phyloP scores from a whole-genome alignment of 169 alveolate genomes.

The Plasmodium fragile region DNA sequence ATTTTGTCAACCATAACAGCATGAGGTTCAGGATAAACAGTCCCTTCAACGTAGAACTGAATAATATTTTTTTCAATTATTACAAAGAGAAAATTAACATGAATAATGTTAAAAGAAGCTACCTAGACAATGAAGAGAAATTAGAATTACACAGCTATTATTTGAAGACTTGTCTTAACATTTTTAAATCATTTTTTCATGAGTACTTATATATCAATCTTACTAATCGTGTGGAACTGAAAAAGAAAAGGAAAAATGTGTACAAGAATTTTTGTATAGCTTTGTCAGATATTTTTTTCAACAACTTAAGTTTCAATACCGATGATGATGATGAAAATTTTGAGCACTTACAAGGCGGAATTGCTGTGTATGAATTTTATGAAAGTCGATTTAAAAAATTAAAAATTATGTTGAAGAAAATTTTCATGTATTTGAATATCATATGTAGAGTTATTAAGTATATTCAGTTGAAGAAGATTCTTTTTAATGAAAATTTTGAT shows the following conservation, averaged over 20 bases:
- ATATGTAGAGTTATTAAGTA: slow-evolving; percentile 28
- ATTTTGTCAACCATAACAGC: not conserved
- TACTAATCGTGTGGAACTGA: slow-evolving; percentile 32
- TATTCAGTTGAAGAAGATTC: slow-evolving; percentile 42
- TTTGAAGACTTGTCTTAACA: slow-evolving; percentile 42
- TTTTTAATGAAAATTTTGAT: slow-evolving; percentile 52
- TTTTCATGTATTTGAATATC: slow-evolving; percentile 68
- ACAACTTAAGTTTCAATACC: slow-evolving; percentile 44
- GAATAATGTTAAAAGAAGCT: slow-evolving; percentile 18
- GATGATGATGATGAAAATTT: slow-evolving; percentile 54
- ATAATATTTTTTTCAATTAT: slow-evolving; percentile 27
- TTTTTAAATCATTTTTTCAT: slow-evolving; percentile 54
- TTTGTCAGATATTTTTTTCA: slow-evolving; percentile 49
- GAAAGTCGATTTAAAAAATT: slow-evolving; percentile 41
- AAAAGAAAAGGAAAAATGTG: slow-evolving; percentile 43
- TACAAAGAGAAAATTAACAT: slow-evolving; percentile 38
- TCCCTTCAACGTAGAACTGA: slow-evolving; percentile 39
- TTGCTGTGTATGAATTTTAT: slow-evolving; percentile 50
- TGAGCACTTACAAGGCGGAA: slow-evolving; percentile 60
- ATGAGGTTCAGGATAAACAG: not conserved
- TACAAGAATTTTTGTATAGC: slow-evolving; percentile 69
- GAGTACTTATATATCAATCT: slow-evolving; percentile 59
- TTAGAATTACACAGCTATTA: slow-evolving; percentile 47
- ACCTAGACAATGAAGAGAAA: slow-evolving; percentile 47
- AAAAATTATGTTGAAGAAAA: slow-evolving; percentile 44